These are phyloP conservation scores for Somion occarium DNA, from an alignment of 1,284 basidiomycete genomes.

Conservation along the genomic window DNA sequence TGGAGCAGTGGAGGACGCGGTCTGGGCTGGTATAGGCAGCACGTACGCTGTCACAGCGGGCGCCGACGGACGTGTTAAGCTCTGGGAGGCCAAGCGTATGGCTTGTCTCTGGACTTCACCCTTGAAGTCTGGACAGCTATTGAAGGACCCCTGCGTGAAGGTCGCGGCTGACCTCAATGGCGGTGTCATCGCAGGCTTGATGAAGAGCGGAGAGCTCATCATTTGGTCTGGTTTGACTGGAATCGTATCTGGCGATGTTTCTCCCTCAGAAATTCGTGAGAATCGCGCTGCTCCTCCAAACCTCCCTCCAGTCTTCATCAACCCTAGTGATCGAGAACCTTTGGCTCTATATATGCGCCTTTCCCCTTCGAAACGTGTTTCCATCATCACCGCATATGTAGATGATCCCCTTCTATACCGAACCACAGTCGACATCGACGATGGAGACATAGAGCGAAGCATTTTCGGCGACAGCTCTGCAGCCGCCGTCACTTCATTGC, in stretches of 20 bases:
- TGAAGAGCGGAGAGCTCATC: constrained; percentile 49
- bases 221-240: constrained; percentile 44
- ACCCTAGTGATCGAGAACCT: constrained; percentile 12
- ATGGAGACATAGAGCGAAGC: constrained; percentile 30
- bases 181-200: constrained; percentile 45
- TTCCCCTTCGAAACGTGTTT: constrained; percentile 11
- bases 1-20: constrained; percentile 47
- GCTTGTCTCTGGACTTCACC: constrained; percentile 60
- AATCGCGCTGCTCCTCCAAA: constrained; percentile 10
- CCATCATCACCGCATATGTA: constrained; percentile 42
- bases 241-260: constrained; percentile 6
- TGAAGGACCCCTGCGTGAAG: constrained; percentile 45
- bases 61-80: constrained; percentile 60
- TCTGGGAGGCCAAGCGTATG: constrained; percentile 60
- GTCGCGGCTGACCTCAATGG: constrained; percentile 39
- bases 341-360: constrained; percentile 22
- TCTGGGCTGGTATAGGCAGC: constrained; percentile 40
- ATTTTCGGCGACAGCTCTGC: constrained; percentile 50
- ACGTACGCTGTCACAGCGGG: constrained; percentile 42
- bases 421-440: constrained; percentile 28
- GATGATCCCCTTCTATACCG: constrained; percentile 47
- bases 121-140: constrained; percentile 26
- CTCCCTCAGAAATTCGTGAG: constrained; percentile 18
- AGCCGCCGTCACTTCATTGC: constrained; percentile 41
- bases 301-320: constrained; percentile 4